Conservation (phyloP, 139 green algal genomes). For the Micractinium conductrix region DNA sequence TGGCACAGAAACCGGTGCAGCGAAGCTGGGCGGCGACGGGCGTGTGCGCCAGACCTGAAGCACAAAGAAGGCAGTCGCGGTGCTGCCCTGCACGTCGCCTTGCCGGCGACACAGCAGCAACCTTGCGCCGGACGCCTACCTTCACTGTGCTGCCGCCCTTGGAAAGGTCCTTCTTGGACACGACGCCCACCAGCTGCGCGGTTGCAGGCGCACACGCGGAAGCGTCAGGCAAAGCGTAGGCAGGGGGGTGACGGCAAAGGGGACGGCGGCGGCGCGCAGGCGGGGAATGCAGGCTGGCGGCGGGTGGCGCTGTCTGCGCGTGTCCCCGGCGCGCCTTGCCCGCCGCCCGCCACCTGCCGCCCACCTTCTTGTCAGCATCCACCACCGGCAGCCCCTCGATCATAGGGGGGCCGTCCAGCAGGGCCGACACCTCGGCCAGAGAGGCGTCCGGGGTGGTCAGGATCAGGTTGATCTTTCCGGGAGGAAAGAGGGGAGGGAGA, state of each 20-base stretch:
- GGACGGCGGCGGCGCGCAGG: too few species aligned
- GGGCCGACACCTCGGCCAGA: background rate
- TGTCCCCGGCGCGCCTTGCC: background rate
- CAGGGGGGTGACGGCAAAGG: background rate
- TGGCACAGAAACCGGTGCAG: background rate
- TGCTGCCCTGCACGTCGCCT: background rate
- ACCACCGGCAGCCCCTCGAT: conserved; percentile 23
- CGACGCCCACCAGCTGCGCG: conserved; percentile 34
- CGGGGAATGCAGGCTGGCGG: too few species aligned
- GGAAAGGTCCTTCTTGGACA: conserved; percentile 33
- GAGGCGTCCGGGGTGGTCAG: conserved; percentile 1
- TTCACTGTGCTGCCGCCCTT: conserved; percentile 17
- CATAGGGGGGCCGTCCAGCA: conserved; percentile 9
- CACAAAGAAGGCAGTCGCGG: background rate
- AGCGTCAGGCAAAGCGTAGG: background rate
- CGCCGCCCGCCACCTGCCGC: background rate
- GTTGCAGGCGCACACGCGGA: background rate
- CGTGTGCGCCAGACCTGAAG: background rate
- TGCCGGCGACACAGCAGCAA: too few species aligned
- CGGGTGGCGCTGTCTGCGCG: too few species aligned
- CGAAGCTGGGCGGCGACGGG: background rate
- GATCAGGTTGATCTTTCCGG: conserved; percentile 4
- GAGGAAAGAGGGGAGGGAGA: background rate
- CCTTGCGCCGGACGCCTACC: background rate
- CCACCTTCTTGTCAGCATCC: conserved; percentile 11